Conservation (phyloP, 23 red algal genomes). For the Gracilaria gracilis region DNA sequence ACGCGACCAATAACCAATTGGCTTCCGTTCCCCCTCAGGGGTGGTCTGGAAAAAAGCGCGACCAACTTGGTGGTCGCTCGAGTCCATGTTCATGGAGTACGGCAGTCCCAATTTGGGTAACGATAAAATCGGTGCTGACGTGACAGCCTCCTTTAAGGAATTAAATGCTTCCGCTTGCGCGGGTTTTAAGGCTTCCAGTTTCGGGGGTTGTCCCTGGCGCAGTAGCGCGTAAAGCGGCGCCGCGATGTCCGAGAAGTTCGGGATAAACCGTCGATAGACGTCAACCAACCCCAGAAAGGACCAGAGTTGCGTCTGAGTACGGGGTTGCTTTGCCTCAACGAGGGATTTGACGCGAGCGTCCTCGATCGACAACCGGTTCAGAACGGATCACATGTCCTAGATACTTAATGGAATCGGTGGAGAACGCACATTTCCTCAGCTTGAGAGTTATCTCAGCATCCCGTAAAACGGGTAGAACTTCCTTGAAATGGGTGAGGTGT, state of each 20-base stretch:
- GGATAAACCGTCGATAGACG: no score
- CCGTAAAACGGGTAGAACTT: background rate
- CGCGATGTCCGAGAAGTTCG: no score
- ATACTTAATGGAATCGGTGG: background rate
- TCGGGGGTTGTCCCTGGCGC: background rate
- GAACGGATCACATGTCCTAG: background rate
- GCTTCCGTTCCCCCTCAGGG: background rate
- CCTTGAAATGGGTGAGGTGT: background rate
- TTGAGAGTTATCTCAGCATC: no score
- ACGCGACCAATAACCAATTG: no score
- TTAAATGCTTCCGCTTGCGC: no score
- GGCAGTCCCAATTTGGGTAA: background rate
- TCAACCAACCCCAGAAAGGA: no score
- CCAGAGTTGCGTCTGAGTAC: no score
- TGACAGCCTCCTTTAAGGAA: no score
- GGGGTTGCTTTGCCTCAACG: no score
- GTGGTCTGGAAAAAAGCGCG: background rate
- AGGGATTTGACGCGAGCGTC: background rate
- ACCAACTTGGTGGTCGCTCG: conserved; percentile 10
- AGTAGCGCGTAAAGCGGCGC: background rate
- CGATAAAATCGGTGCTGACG: no score
- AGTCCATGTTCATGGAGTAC: background rate
- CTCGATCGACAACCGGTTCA: background rate
- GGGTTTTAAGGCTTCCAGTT: background rate
- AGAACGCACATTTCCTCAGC: no score